Percentiles rank a stretch among this genome's conserved stretches.
Evolutionary conservation across 192 early-diverging fungal species (phyloP).

Genomic region (Nowakowskiella sp.): DNA sequence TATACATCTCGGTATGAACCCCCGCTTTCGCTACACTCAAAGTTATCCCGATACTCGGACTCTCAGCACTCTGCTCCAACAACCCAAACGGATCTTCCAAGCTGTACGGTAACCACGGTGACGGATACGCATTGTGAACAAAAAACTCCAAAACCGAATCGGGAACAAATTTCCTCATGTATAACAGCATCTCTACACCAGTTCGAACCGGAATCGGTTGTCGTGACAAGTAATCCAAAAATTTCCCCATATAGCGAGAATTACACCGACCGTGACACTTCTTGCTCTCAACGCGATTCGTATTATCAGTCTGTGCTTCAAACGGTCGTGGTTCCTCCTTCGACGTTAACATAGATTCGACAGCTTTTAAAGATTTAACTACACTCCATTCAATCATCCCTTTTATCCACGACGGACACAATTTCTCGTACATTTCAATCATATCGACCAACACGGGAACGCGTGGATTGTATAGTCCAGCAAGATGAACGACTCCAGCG

Average conservation of each 20-base stretch:
- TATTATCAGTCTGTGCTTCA: too few relatives aligned
- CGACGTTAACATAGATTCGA: too few relatives aligned
- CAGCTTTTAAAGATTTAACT: too few relatives aligned
- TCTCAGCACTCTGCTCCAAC: constrained; percentile 23
- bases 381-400: too few relatives aligned
- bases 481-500: constrained; percentile 40
- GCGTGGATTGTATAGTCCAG: constrained; percentile 34
- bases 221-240: constrained; percentile 26
- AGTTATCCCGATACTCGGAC: constrained; percentile 31
- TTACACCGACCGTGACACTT: too few relatives aligned
- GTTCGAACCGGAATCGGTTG: constrained; percentile 29
- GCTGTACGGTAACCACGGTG: constrained; percentile 33
- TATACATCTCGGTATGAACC: constrained; percentile 18
- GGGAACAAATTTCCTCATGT: constrained; percentile 26
- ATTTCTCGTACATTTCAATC: constrained; percentile 31
- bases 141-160: constrained; percentile 21
- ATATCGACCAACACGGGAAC: constrained; percentile 28
- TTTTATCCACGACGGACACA: too few relatives aligned
- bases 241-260: too few relatives aligned
- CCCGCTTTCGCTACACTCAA: constrained; percentile 28
- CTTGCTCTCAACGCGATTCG: too few relatives aligned
- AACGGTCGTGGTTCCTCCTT: too few relatives aligned
- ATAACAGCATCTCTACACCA: constrained; percentile 15
- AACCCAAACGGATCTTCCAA: constrained; percentile 30
- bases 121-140: constrained; percentile 33